Evolutionary conservation across 1,284 basidiomycete species (phyloP), one percentile per base, ranked within the genome.

Genomic region (Fistulinella cinereoalba): DNA sequence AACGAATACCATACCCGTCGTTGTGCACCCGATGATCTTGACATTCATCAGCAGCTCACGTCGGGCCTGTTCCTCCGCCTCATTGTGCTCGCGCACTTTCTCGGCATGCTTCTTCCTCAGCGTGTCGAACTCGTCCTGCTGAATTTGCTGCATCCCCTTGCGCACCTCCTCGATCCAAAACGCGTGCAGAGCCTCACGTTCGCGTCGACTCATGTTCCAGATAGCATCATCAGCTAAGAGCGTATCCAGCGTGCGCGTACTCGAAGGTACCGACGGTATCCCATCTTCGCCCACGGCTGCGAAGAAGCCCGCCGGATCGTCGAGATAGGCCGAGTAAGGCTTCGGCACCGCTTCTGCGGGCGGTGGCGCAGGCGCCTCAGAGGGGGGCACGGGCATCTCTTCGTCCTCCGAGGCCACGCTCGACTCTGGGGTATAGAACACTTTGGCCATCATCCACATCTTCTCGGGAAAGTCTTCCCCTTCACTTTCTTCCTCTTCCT

Each of bases 1-100:
- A n/a, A n/a, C n/a, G 27, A 13, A 2, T 6, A 28, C 27, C 54
- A 31, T 49, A 74, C 79, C 78, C 12, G 80, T 87, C 0, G 85
- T 88, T 0, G 85, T 88, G 50, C 83, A 85, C 11, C 81, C 86
- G 41, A 88, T 76, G 16, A 88, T 74, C 53, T 85, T 75, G 0
- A 76, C 69, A n/a, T 73, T 73, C 23, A 55, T 58, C 9, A 80
- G 73, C 7, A 74, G 52, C 67, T 76, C 73, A 3, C 73, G 67
- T 13, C 64, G 54, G 12, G 53, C n/a, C n/a, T n/a, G n/a, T n/a
- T 68, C 66, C 38, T 62, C 67, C n/a, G 69, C 59, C 41, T 73
- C 72, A 5, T 58, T 61, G 40, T 66, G 58, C 7, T 62, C 58
- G 8, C 58, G 50, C 1, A 66, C 42, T 2, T 60, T 64, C 3